Evolutionary conservation across 2,329 filamentous ascomycete genomes (phyloP).

Genomic region (Myriosclerotinia curreyana): DNA sequence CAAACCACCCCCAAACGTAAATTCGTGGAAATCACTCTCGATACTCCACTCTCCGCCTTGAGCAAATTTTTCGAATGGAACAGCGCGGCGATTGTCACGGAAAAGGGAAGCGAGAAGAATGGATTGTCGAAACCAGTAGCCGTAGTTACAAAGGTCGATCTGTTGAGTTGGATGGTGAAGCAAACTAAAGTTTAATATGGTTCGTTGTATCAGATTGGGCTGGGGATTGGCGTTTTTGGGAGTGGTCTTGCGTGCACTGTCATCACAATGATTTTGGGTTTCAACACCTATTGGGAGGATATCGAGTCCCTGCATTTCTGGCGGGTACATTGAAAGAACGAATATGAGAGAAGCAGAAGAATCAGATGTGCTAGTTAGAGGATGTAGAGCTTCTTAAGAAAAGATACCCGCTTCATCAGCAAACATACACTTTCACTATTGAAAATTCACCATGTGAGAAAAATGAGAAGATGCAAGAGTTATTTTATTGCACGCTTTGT

Average conservation of each 20-base stretch:
- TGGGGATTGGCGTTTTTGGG: slow-evolving; percentile 13
- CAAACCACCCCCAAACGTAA: slow-evolving; percentile 55
- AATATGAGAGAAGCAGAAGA: not conserved
- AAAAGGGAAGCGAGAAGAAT: slow-evolving; percentile 54
- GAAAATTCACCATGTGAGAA: not conserved
- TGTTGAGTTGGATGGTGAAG: slow-evolving; percentile 88
- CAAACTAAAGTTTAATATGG: slow-evolving; percentile 43
- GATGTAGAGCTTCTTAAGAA: not conserved
- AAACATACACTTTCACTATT: not conserved
- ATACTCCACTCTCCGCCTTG: slow-evolving; percentile 78
- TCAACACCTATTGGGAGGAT: slow-evolving; percentile 15
- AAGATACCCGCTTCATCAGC: slow-evolving; percentile 4
- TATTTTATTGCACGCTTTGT: not conserved
- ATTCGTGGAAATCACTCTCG: slow-evolving; percentile 91
- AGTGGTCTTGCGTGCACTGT: not conserved
- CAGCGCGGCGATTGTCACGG: slow-evolving; percentile 89
- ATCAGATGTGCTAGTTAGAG: not conserved
- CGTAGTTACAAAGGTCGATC: slow-evolving; percentile 93
- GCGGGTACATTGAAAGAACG: not conserved
- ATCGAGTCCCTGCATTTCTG: not conserved
- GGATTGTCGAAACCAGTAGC: slow-evolving; percentile 73
- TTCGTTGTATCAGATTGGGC: not conserved
- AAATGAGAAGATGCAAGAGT: not conserved
- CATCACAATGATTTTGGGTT: not conserved
- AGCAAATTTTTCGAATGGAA: slow-evolving; percentile 99